Evolutionary conservation across 257 asterid genomes (phyloP).

Genomic region (Lithospermum erythrorhizon): DNA sequence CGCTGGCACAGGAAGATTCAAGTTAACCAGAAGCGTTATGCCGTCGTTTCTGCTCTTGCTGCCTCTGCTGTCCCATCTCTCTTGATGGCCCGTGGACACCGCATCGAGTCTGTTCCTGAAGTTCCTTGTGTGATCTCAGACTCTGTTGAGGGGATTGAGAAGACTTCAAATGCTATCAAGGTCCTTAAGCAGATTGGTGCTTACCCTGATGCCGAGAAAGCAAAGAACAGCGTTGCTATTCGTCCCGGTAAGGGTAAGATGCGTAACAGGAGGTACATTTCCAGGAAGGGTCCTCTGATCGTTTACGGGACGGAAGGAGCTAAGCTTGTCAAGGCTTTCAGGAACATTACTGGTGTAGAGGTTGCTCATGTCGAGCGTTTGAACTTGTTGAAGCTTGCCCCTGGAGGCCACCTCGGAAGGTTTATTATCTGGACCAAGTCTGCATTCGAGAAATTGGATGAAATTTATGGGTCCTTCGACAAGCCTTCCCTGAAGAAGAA

Average conservation of each 20-base stretch:
- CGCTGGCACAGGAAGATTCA: slow-evolving; percentile 60
- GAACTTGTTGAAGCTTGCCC: slow-evolving; percentile 61
- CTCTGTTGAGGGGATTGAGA: slow-evolving; percentile 59
- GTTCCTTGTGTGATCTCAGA: slow-evolving; percentile 65
- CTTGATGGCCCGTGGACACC: slow-evolving; percentile 74
- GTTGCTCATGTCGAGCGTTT: slow-evolving; percentile 59
- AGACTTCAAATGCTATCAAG: slow-evolving; percentile 57
- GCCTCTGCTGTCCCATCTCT: slow-evolving; percentile 67
- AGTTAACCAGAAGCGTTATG: slow-evolving; percentile 64
- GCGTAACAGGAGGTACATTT: slow-evolving; percentile 62
- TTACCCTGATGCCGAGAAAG: slow-evolving; percentile 63
- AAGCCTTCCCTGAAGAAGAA: slow-evolving; percentile 60
- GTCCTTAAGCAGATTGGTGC: slow-evolving; percentile 60
- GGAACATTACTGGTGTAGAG: slow-evolving; percentile 71
- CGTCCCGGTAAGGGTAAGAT: slow-evolving; percentile 77
- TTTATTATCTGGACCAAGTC: slow-evolving; percentile 69
- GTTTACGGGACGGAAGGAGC: slow-evolving; percentile 82
- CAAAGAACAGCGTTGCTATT: slow-evolving; percentile 54
- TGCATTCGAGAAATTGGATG: slow-evolving; percentile 70
- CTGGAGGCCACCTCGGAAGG: slow-evolving; percentile 81
- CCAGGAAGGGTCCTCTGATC: slow-evolving; percentile 67
- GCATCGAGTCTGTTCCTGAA: slow-evolving; percentile 58
- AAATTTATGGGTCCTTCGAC: slow-evolving; percentile 57
- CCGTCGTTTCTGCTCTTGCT: slow-evolving; percentile 66
- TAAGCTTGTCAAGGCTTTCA: slow-evolving; percentile 65